Percentiles rank a stretch among this genome's conserved stretches.
These are phyloP conservation scores for Rhododendron vialii DNA, from an alignment of 148 eudicot genomes.

Conservation along the genomic window DNA sequence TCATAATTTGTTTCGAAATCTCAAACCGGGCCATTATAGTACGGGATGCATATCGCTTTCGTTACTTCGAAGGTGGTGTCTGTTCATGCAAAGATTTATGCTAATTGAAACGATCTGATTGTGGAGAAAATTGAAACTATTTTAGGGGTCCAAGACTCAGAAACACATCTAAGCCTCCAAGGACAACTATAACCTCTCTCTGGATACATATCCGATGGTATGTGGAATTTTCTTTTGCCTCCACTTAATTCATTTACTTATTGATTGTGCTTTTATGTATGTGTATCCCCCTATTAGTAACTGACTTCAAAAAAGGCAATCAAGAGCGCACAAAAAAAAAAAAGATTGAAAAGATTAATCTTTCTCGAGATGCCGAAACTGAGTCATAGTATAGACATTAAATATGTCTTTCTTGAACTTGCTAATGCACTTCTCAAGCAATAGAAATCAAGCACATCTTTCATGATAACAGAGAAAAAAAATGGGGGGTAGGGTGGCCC, in stretches of 20 bases:
- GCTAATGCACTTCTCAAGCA: neutral
- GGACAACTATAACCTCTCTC: neutral
- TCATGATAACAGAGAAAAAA: neutral
- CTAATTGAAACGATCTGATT: constrained; percentile 19
- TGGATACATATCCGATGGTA: neutral
- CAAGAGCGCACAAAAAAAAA: neutral
- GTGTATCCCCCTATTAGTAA: neutral
- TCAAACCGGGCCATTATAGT: constrained; percentile 59
- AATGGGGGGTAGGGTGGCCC: too few relatives aligned
- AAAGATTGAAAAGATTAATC: neutral
- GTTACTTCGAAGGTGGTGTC: neutral
- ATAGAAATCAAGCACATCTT: neutral
- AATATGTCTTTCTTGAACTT: neutral
- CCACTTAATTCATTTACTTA: neutral
- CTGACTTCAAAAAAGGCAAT: neutral
- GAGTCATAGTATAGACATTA: neutral
- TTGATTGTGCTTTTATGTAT: neutral
- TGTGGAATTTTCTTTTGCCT: neutral
- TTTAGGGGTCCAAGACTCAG: neutral
- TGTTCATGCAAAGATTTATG: constrained; percentile 43
- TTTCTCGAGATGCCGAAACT: neutral
- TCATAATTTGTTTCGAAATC: constrained; percentile 57
- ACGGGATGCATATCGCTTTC: constrained; percentile 85
- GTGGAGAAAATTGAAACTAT: neutral
- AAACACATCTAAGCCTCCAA: neutral